These are phyloP conservation scores for Trichoderma hamatum DNA, from an alignment of 2,329 filamentous ascomycete species.

Conservation along the genomic window DNA sequence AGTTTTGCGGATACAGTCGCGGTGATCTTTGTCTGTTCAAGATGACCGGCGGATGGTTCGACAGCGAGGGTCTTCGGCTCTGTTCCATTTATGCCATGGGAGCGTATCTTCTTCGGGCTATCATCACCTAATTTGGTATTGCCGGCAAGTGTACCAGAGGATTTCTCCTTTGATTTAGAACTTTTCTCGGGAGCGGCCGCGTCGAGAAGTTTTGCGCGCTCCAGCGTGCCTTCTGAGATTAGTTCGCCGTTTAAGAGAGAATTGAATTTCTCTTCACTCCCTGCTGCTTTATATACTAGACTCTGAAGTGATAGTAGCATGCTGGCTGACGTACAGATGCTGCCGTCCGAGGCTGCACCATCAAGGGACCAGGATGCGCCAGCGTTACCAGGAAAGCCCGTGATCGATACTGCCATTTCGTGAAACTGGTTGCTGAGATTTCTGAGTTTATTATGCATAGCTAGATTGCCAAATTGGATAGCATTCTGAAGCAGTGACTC, in stretches of 20 bases:
- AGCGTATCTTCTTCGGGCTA: constrained; percentile 40
- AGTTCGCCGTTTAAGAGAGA: constrained; percentile 52
- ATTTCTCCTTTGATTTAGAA: constrained; percentile 26
- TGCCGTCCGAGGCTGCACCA: constrained; percentile 49
- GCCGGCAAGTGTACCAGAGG: constrained; percentile 42
- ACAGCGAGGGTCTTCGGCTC: constrained; percentile 33
- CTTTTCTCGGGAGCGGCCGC: constrained; percentile 27
- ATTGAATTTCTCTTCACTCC: constrained; percentile 49
- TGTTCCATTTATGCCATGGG: constrained; percentile 35
- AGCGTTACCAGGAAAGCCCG: constrained; percentile 65
- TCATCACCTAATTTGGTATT: constrained; percentile 50
- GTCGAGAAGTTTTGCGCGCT: constrained; percentile 40
- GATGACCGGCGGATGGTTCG: constrained; percentile 44
- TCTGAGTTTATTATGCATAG: constrained; percentile 65
- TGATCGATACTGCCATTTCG: constrained; percentile 75
- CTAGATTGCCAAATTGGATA: constrained; percentile 64
- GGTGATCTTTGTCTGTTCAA: constrained; percentile 65
- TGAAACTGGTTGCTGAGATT: constrained; percentile 68
- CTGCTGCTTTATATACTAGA: constrained; percentile 51
- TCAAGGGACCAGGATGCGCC: constrained; percentile 70
- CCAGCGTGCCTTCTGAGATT: constrained; percentile 44
- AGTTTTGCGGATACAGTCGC: constrained; percentile 86
- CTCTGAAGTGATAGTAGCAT: constrained; percentile 58
- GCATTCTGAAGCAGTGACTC: constrained; percentile 62
- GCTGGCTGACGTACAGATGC: constrained; percentile 52